Evolutionary conservation across 2,329 filamentous ascomycete species (phyloP), one percentile per base, ranked within the genome.

Genomic region (Cladophialophora exuberans): DNA sequence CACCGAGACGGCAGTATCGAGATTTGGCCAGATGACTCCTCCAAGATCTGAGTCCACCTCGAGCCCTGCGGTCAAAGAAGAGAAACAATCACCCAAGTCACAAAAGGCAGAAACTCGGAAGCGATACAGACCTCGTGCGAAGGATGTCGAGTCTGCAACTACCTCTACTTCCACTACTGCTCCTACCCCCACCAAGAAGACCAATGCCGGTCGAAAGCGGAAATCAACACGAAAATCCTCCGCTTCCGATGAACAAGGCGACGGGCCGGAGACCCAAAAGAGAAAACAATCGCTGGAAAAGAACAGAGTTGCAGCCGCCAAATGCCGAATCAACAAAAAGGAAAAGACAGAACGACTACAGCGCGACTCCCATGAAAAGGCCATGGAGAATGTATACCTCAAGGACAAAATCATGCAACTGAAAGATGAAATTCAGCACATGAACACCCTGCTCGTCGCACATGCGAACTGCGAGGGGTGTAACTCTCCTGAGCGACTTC

Each of bases 311-410:
- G 63, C 63, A 4, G 63, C 63, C 17, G 62, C 62, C n/a, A 65
- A 65, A 43, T 65, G 63, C 46, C 61, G 63, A 9, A 53, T 62
- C 54, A 65, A 65, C 48, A 65, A 65, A 48, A 65, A 65, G 46
- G 63, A 65, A 26, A 64, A 62, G 58, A 65, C 63, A 11, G 61
- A 64, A 38, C 47, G 59, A 28, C 50, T 65, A 47, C 62, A 64
- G 38, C 61, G 62, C 11, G 62, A 65, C 35, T 64, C 63, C 6
- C 63, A 64, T 47, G 60, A 64, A 25, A 65, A 63, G 39, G 62
- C 61, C 1, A 52, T 65, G n/a, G 59, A 63, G 38, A 65, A 65
- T 43, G 57, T 61, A 7, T 63, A 62, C 39, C 61, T 65, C 17
- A 65, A 63, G 48, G 59, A 65, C n/a, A 61, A 65, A 25, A 30